Evolutionary conservation across 106 monocot genomes (phyloP).

Genomic region (Dioscorea dumetorum): DNA sequence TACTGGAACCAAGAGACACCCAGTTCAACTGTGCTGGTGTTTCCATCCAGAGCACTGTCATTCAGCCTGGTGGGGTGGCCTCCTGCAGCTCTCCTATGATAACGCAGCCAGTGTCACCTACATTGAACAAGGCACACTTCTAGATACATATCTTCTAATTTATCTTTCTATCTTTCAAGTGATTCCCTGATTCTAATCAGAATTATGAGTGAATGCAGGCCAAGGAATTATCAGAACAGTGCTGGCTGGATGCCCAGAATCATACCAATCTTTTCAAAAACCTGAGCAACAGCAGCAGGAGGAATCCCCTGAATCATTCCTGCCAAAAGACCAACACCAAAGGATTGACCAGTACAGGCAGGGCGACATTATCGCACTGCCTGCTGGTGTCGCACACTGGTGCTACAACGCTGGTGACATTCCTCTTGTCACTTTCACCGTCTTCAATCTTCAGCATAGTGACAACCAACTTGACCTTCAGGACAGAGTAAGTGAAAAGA

Average conservation of each 20-base stretch:
- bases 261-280: conserved; percentile 19
- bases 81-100: conserved; percentile 14
- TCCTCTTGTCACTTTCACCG: not conserved
- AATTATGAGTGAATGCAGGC: conserved; percentile 10
- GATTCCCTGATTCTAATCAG: not conserved
- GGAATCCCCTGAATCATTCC: not conserved
- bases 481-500: conserved; percentile 20
- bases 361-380: conserved; percentile 49
- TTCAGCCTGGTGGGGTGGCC: conserved; percentile 18
- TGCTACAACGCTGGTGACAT: conserved; percentile 1
- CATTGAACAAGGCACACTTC: conserved; percentile 18
- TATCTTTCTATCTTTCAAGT: too few relatives aligned
- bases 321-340: conserved; percentile 47
- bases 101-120: conserved; percentile 28
- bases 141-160: not conserved
- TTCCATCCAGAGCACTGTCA: not conserved
- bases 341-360: conserved; percentile 29
- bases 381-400: not conserved
- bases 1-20: conserved; percentile 17
- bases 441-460: conserved; percentile 29
- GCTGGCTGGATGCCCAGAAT: conserved; percentile 40
- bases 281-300: not conserved
- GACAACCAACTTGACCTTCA: conserved; percentile 56
- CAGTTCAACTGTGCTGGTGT: conserved; percentile 37
- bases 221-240: conserved; percentile 14